Percentiles rank a stretch among this genome's conserved stretches.
Evolutionary conservation across 2,329 filamentous ascomycete species (phyloP).

Genomic region (Tetracladium maxilliforme): DNA sequence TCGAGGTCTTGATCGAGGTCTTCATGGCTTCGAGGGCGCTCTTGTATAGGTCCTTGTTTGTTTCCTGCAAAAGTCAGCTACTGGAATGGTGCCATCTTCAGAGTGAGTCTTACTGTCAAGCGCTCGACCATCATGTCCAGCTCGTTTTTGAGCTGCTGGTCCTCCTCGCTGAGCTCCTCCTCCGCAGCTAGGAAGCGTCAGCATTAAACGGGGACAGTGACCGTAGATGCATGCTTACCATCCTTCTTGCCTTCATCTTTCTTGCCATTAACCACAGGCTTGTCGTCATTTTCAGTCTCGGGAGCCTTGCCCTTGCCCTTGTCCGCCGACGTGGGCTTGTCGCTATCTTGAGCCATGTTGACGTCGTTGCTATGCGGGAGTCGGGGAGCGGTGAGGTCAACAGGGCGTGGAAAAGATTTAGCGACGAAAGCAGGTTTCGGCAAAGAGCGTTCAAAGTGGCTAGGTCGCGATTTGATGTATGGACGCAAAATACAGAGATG

Average conservation of each 20-base stretch:
- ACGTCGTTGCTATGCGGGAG: slow-evolving; percentile 11
- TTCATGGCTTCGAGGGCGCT: slow-evolving; percentile 92
- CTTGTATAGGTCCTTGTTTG: slow-evolving; percentile 77
- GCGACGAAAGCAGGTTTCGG: not conserved
- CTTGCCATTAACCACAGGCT: slow-evolving; percentile 57
- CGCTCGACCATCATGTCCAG: slow-evolving; percentile 96
- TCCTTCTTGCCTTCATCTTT: slow-evolving; percentile 46
- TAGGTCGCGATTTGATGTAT: no score
- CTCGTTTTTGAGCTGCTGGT: slow-evolving; percentile 95
- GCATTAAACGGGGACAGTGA: slow-evolving; percentile 5
- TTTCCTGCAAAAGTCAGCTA: no score
- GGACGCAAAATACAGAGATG: no score
- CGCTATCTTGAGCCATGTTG: slow-evolving; percentile 87
- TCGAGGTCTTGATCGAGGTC: slow-evolving; percentile 96
- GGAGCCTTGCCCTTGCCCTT: slow-evolving; percentile 94
- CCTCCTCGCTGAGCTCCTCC: slow-evolving; percentile 94
- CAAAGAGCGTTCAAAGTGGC: no score
- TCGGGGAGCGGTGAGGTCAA: not conserved
- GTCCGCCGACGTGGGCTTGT: slow-evolving; percentile 69
- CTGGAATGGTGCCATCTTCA: slow-evolving; percentile 19
- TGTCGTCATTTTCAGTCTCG: slow-evolving; percentile 56
- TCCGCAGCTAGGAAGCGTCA: slow-evolving; percentile 23
- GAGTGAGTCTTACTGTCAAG: slow-evolving; percentile 50
- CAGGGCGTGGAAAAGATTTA: not conserved
- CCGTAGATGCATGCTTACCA: slow-evolving; percentile 17